A percentile compares a stretch with the other conserved stretches of the same genome.
Evolutionary conservation across 257 asterid genomes (phyloP).

Genomic region (Solanum habrochaites): DNA sequence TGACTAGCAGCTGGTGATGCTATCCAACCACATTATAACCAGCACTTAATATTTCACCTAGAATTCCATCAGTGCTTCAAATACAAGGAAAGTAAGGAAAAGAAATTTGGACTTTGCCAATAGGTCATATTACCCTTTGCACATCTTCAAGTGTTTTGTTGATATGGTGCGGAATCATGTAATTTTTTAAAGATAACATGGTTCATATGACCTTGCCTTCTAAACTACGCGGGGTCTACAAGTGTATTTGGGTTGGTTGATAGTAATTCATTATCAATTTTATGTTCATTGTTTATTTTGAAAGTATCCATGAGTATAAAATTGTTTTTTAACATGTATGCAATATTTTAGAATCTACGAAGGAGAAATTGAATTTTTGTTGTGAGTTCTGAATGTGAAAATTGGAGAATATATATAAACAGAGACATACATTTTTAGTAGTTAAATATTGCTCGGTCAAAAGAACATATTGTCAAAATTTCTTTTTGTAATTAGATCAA

Average conservation of each 20-base stretch:
- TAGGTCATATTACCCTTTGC: conserved; percentile 35
- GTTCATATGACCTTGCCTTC: conserved; percentile 61
- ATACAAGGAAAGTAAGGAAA: conserved; percentile 4
- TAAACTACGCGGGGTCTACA: conserved; percentile 56
- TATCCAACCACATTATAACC: conserved; percentile 6
- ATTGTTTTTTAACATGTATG: too few species aligned
- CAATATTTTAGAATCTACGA: too few species aligned
- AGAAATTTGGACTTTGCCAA: conserved; percentile 11
- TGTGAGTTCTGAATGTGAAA: too few species aligned
- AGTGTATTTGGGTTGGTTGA: conserved; percentile 21
- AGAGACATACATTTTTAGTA: too few species aligned
- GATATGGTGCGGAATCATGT: conserved; percentile 42
- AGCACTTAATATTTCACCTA: conserved; percentile 1
- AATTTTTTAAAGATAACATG: conserved; percentile 37
- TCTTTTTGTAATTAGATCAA: too few species aligned
- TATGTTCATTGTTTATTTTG: neutral
- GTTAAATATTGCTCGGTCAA: too few species aligned
- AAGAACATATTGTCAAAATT: too few species aligned
- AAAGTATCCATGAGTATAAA: neutral
- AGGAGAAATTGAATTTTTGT: too few species aligned
- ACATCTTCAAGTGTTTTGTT: conserved; percentile 37
- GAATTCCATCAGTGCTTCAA: neutral
- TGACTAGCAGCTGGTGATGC: conserved; percentile 9
- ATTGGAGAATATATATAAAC: too few species aligned
- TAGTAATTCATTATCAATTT: neutral